Conservation (phyloP, 164 flowering plant genomes). For the Chimonanthus salicifolius region DNA sequence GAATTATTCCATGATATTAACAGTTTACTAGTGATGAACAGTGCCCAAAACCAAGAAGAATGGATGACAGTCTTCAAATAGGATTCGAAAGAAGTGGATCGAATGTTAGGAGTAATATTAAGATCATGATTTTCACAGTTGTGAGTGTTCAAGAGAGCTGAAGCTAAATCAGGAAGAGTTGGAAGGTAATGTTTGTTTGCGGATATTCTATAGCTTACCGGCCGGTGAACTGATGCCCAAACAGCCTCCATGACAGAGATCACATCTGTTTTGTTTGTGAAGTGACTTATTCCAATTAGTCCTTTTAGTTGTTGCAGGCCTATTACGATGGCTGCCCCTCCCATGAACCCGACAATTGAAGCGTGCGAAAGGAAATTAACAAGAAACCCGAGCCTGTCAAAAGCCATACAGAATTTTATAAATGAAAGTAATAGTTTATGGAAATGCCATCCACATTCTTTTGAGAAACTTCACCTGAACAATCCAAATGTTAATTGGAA, state of each 20-base stretch:
- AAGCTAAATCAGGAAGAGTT: too few species aligned
- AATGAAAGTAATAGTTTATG: too few species aligned
- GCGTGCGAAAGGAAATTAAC: conserved; percentile 91
- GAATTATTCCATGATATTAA: too few species aligned
- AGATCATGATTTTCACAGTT: too few species aligned
- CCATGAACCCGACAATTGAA: conserved; percentile 90
- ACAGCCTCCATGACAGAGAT: conserved; percentile 58
- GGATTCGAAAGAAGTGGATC: too few species aligned
- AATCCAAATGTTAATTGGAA: conserved; percentile 73
- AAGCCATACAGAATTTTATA: background rate
- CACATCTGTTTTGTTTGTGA: conserved; percentile 71
- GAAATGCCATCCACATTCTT: background rate
- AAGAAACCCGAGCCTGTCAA: conserved; percentile 70
- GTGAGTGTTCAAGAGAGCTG: too few species aligned
- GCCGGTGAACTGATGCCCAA: conserved; percentile 34
- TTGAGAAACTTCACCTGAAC: conserved; percentile 38
- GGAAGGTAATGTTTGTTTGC: too few species aligned
- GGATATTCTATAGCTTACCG: conserved; percentile 27
- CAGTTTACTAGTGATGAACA: too few species aligned
- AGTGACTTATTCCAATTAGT: conserved; percentile 56
- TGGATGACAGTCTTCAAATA: too few species aligned
- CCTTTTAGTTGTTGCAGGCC: conserved; percentile 87
- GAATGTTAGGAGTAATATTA: too few species aligned
- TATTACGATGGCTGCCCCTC: conserved; percentile 85
- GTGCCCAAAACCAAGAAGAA: too few species aligned